Evolutionary conservation across 2,329 filamentous ascomycete genomes (phyloP).

Genomic region (Calonectria honghensis): DNA sequence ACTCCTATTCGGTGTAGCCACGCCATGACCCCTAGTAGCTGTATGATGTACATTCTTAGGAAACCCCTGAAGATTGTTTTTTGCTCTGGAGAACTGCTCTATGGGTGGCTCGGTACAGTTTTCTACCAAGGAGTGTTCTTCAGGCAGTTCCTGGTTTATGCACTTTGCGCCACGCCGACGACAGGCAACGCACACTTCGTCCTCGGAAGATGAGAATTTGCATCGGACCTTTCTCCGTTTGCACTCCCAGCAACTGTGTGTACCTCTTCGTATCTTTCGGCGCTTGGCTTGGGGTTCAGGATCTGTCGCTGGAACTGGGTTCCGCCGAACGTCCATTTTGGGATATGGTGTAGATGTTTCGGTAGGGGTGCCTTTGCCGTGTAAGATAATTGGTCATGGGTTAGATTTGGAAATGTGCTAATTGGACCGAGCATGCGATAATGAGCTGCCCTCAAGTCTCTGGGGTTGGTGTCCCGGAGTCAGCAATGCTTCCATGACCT

Average conservation of each 20-base stretch:
- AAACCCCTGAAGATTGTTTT: too few relatives aligned
- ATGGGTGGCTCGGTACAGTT: background rate
- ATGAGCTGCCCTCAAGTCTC: background rate
- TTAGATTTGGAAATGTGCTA: background rate
- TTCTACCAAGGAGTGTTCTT: background rate
- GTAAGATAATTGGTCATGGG: background rate
- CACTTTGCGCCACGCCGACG: constrained; percentile 24
- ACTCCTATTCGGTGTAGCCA: background rate
- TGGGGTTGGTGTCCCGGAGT: background rate
- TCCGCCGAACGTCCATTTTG: constrained; percentile 2
- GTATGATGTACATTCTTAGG: background rate
- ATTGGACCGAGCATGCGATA: background rate
- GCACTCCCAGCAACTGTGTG: constrained; percentile 38
- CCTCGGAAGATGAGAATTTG: constrained; percentile 6
- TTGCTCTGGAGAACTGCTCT: background rate
- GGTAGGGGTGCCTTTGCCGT: background rate
- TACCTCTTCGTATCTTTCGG: constrained; percentile 35
- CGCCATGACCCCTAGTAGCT: background rate
- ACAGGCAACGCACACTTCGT: constrained; percentile 18
- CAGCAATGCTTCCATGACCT: background rate
- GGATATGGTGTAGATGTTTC: background rate
- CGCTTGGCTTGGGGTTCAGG: constrained; percentile 19
- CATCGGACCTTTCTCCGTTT: constrained; percentile 37
- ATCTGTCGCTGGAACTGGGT: background rate
- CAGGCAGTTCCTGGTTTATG: constrained; percentile 28